Percentiles rank a stretch among this genome's conserved stretches.
Evolutionary conservation across 495 filamentous ascomycete species (phyloP).

Genomic region (Emericellopsis terricola): DNA sequence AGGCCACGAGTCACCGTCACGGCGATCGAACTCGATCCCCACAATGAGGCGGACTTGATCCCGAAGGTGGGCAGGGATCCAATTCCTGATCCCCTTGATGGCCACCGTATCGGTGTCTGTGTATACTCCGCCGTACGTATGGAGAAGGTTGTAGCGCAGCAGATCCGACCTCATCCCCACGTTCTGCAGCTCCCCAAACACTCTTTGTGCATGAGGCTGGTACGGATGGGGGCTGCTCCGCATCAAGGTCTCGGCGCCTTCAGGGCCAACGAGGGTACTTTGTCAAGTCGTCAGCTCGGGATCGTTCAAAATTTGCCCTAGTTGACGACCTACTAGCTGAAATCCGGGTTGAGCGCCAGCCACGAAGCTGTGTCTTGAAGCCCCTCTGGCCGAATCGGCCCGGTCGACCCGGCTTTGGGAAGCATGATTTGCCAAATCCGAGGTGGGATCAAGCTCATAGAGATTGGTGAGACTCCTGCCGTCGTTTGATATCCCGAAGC

Average conservation of each 20-base stretch:
- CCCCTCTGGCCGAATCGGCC: not conserved
- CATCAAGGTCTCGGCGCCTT: conserved; percentile 11
- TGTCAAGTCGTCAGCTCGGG: no score
- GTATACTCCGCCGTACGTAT: conserved; percentile 31
- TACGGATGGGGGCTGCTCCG: conserved; percentile 7
- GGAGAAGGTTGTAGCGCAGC: conserved; percentile 33
- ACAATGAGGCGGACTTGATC: conserved; percentile 13
- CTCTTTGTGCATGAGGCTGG: conserved; percentile 20
- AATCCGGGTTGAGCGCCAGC: conserved; percentile 6
- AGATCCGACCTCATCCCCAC: conserved; percentile 32
- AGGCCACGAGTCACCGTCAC: conserved; percentile 7
- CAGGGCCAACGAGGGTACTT: conserved; percentile 7
- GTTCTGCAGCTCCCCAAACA: conserved; percentile 20
- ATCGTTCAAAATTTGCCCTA: not conserved
- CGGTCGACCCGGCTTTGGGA: conserved; percentile 1
- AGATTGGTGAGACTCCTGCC: not conserved
- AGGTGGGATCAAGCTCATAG: conserved; percentile 4
- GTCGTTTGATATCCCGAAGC: no score
- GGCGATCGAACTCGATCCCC: conserved; percentile 18
- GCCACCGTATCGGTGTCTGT: conserved; percentile 35
- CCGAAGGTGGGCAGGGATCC: conserved; percentile 24
- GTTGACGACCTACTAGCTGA: conserved; percentile 4
- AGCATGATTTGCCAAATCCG: conserved; percentile 8
- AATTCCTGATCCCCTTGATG: conserved; percentile 20
- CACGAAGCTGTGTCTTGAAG: conserved; percentile 4